These are phyloP conservation scores for Magnaporthiopsis incrustans DNA, from an alignment of 2,329 filamentous ascomycete species.

Conservation along the genomic window DNA sequence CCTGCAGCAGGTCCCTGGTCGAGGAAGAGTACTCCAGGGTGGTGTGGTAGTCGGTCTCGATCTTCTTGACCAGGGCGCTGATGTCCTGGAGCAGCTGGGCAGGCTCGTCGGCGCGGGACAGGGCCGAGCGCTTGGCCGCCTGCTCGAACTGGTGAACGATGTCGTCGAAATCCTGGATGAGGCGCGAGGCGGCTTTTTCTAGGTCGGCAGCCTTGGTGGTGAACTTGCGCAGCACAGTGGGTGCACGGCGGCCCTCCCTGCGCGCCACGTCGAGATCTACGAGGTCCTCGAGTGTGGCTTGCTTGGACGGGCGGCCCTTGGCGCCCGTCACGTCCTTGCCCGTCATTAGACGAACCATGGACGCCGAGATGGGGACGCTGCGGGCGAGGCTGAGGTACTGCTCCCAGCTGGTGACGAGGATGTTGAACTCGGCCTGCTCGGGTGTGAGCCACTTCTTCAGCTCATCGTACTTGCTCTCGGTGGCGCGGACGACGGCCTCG, in stretches of 20 bases:
- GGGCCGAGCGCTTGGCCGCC: constrained; percentile 43
- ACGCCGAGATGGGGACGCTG: constrained; percentile 54
- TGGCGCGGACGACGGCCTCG: constrained; percentile 61
- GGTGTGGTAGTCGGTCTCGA: constrained; percentile 77
- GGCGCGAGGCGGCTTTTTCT: constrained; percentile 49
- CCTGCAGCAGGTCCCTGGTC: constrained; percentile 50
- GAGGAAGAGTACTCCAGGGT: constrained; percentile 61
- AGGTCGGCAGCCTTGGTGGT: constrained; percentile 51
- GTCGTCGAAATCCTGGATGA: constrained; percentile 53
- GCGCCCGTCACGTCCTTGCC: constrained; percentile 29
- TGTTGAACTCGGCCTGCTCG: constrained; percentile 59
- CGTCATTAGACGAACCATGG: constrained; percentile 61
- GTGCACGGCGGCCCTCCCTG: constrained; percentile 60
- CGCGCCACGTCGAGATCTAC: constrained; percentile 66
- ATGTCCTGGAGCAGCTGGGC: constrained; percentile 72
- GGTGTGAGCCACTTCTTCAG: constrained; percentile 63
- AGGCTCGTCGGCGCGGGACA: constrained; percentile 55
- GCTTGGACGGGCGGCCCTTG: constrained; percentile 34
- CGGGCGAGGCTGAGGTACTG: constrained; percentile 57
- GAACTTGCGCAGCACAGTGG: constrained; percentile 51
- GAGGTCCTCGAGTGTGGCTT: constrained; percentile 63
- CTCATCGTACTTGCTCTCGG: constrained; percentile 65
- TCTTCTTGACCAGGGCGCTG: constrained; percentile 75
- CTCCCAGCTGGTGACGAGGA: constrained; percentile 59
- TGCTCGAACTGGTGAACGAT: constrained; percentile 58